Evolutionary conservation across 2,329 filamentous ascomycete genomes (phyloP), one percentile per base, ranked within the genome.

Genomic region (Pseudogymnoascus pannorum): DNA sequence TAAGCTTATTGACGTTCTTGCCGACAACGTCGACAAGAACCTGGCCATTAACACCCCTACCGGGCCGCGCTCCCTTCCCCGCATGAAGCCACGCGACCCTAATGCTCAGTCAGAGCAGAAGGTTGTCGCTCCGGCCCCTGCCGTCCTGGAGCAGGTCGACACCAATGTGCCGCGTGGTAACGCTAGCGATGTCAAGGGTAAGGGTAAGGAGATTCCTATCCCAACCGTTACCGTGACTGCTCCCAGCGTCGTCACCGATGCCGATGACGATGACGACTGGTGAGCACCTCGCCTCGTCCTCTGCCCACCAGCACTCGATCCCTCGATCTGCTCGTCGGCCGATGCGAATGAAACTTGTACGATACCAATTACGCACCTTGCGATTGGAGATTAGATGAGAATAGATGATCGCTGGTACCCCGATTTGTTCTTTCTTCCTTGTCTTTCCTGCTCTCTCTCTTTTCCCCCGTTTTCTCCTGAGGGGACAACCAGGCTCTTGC

Each of bases 161-260:
- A 29, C 24, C 8, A 51, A 51, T 18, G 44, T 51, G 24, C 44
- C 44, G 14, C 24, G 44, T 8, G 24, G 7, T 16, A 29, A 4
- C 14, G 40, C 4, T 44, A 44, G 9, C 2, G 44, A 51, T 24
- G 22, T 51, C 44, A 51, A 51, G 44, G 44, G 24, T 51, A 51
- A 51, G 44, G 44, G 44, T 18, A 51, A 51, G 44, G 44, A 29
- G 44, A 51, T 51, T 22, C 44, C 44, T 14, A 51, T 51, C 44
- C 44, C 44, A 29, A 29, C 24, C 4, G 44, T 51, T 24, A 51
- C 44, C 24, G 44, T 51, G 24, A 51, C 22, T 8, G 44, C 44
- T 18, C 44, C 44, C 44, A 51, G 44, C 44, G n/a, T 29, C 22
- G 24, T 16, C 24, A 12, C 40, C 5, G 44, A 51, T 29, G 24